Evolutionary conservation across 805 yeast genomes (phyloP), one percentile per base, ranked within the genome.

Genomic region (Lipomyces yamanashiensis): DNA sequence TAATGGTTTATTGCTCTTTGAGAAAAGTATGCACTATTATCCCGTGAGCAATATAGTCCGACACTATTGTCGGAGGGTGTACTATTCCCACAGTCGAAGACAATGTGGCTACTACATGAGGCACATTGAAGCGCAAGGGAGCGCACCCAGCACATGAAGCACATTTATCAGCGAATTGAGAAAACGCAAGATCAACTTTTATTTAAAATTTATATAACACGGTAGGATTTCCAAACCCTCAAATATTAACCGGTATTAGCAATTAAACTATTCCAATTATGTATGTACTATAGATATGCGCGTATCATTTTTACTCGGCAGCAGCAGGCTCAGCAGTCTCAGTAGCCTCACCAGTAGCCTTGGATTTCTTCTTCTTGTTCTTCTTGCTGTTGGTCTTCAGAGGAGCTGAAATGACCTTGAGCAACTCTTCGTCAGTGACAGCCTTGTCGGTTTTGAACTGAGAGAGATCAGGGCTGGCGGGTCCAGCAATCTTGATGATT

Each of bases 401-500:
- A 53, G 88, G 82, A 68, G 79, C 76, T 57, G 84, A 74, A 58
- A 86, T 71, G 58, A 85, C 76, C 65, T 78, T 77, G 59, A 77
- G 69, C 53, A 84, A 73, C 47, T 78, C 82, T 73, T 83, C 86
- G 71, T 84, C 85, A 54, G 80, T 75, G 58, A 86, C 75, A 71
- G 76, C 77, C 79, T 86, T 84, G 36, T 85, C 87, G 58, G 87
- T 77, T 73, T 83, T 79, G 76, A 86, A 80, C 62, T 79, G 75
- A 64, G 83, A 80, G 67, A 87, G 83, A 61, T 80, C 75, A 40
- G 79, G 79, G 13, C 66, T 55, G 45, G 71, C 69, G n/a, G 75
- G 73, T 19, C 90, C 84, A 54, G 92, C 83, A 71, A 85, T 81
- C 78, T 84, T 86, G 70, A 87, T 84, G 71, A 85, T 78, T 56